Conservation (phyloP, 108 stramenopile species). For the Nitzschia palea region DNA sequence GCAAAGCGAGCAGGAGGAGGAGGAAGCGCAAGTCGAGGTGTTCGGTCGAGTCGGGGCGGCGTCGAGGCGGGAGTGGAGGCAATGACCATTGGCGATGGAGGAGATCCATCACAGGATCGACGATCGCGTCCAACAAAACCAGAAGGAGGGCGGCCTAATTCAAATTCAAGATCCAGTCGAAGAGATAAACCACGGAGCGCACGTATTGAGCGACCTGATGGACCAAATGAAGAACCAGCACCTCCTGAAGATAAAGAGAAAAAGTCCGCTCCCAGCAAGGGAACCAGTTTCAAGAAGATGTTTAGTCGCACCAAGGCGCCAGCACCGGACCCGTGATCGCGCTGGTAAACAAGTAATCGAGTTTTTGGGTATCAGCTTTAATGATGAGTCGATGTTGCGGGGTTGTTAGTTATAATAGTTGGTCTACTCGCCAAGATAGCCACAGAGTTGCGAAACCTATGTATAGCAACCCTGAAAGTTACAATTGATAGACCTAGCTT, state of each 20-base stretch:
- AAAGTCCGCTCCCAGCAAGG: not conserved
- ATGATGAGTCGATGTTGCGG: no score
- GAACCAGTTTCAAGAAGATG: slow-evolving; percentile 5
- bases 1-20: not conserved
- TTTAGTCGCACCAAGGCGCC: slow-evolving; percentile 10
- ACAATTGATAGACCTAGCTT: not conserved
- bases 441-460: no score
- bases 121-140: slow-evolving; percentile 10
- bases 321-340: slow-evolving; percentile 2
- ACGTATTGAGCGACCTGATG: not conserved
- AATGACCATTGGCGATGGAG: not conserved
- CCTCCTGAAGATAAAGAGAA: slow-evolving; percentile 1
- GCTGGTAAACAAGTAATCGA: no score
- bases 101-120: slow-evolving; percentile 4
- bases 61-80: slow-evolving; percentile 8
- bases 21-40: not conserved
- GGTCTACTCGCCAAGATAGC: no score
- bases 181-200: not conserved
- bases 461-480: no score
- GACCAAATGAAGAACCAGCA: not conserved
- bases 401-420: not conserved
- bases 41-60: not conserved
- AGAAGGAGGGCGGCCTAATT: not conserved
- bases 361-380: no score
- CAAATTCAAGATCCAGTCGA: not conserved